Evolutionary conservation across 106 monocot species (phyloP), one percentile per base, ranked within the genome.

Genomic region (Xerophyta viscosa): DNA sequence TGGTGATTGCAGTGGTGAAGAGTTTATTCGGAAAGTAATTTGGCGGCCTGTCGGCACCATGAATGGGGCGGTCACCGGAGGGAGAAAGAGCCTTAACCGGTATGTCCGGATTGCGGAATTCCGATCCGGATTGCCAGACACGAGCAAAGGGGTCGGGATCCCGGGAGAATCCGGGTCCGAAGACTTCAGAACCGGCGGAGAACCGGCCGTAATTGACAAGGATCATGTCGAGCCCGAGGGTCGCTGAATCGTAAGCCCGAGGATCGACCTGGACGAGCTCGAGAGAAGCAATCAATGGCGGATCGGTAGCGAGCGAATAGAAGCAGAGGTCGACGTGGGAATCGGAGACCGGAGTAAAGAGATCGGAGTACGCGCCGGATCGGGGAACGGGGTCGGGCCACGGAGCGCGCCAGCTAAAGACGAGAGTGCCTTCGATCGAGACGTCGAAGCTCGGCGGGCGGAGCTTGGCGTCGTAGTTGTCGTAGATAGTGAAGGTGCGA

Each of bases 401-500:
- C 26, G 84, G 96, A 27, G 81, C 70, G 20, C 73, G 80, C 84
- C 78, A 89, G 70, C 68, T 66, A 76, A 85, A 89, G 39, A 82
- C 84, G 53, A 82, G 67, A 17, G 89, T 89, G 46, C 70, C 75
- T 61, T 75, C 89, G 12, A 89, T 53, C 29, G 96, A 77, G 57
- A 96, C 89, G 50, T 96, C 96, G 69, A 82, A 96, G 70, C 70
- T 73, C 5, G 96, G 96, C 19, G 88, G 23, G 29, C 63, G 75
- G 39, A 76, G 51, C 56, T 79, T 76, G 53, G 75, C 50, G 69
- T 96, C 89, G 71, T 96, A 96, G 69, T 96, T 96, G 65, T 89
- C 96, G 70, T 96, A 96, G 29, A 89, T 71, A n/a, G 85, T 85
- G 76, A 96, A 96, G 41, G 74, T 50, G 39, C 96, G 96, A 27